Evolutionary conservation across 345 rosid species (phyloP).

Genomic region (Arabidopsis suecica): DNA sequence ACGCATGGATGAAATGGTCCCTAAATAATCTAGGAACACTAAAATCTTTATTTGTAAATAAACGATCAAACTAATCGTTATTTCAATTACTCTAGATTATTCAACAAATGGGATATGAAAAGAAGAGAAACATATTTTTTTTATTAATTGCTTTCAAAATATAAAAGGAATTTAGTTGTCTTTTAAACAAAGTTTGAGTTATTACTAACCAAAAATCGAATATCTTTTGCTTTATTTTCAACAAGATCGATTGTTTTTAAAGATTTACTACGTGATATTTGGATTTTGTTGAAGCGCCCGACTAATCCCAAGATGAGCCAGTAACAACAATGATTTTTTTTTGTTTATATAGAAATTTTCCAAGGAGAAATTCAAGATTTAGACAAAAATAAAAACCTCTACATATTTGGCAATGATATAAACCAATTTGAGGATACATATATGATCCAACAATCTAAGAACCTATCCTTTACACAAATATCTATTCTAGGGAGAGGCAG

Average conservation of each 20-base stretch:
- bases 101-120: neutral
- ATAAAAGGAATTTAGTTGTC: neutral
- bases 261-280: neutral
- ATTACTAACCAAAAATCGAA: neutral
- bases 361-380: neutral
- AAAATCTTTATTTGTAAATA: neutral
- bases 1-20: neutral
- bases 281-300: neutral
- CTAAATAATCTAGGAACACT: neutral
- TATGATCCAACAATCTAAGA: constrained; percentile 18
- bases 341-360: neutral
- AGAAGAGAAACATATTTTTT: neutral
- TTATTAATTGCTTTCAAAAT: neutral
- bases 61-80: neutral
- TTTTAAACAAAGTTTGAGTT: neutral
- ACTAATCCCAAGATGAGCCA: too few relatives aligned
- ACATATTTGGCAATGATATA: constrained; percentile 22
- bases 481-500: constrained; percentile 33
- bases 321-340: too few relatives aligned
- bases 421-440: neutral
- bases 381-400: neutral
- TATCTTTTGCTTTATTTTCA: constrained; percentile 5
- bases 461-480: neutral
- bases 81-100: neutral
- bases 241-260: neutral